phyloP scores from a whole-genome alignment of 441 rosid genomes.

The Macaranga tanarius region DNA sequence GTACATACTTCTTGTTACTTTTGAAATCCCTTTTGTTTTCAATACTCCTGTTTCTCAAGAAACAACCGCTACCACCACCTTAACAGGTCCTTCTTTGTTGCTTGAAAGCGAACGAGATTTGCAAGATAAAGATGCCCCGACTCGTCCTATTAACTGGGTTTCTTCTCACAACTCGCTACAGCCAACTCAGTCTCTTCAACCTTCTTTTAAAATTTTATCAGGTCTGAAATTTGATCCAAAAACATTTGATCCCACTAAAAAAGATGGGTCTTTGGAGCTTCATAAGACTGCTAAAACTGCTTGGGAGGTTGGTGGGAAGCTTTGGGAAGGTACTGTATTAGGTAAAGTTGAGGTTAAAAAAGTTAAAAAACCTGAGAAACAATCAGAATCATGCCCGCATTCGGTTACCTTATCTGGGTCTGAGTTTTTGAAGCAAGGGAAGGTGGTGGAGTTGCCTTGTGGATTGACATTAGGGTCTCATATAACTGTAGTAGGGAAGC shows the following conservation, averaged over 20 bases:
- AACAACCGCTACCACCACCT: conserved; percentile 18
- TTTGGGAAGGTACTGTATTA: conserved; percentile 65
- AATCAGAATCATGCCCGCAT: conserved; percentile 52
- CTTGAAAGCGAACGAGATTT: conserved; percentile 49
- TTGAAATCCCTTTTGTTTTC: conserved; percentile 78
- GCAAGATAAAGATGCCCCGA: conserved; percentile 54
- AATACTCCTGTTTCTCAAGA: conserved; percentile 45
- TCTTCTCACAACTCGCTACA: conserved; percentile 39
- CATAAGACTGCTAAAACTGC: conserved; percentile 72
- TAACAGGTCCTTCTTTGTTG: conserved; percentile 31
- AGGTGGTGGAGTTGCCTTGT: conserved; percentile 71
- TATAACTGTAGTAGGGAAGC: conserved; percentile 79
- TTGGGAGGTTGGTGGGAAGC: conserved; percentile 69
- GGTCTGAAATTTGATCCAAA: conserved; percentile 48
- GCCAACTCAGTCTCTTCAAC: conserved; percentile 28
- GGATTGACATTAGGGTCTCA: conserved; percentile 91
- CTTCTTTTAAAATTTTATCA: conserved; percentile 39
- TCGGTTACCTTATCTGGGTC: conserved; percentile 61
- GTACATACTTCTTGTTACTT: conserved; percentile 56
- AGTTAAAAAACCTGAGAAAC: conserved; percentile 30
- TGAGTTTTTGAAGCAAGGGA: conserved; percentile 47
- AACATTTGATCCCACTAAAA: conserved; percentile 47
- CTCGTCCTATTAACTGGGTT: conserved; percentile 59
- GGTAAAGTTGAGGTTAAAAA: conserved; percentile 32
- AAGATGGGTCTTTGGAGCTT: conserved; percentile 68